These are phyloP conservation scores for Xylaria sp. DNA, from an alignment of 495 filamentous ascomycete species.

Conservation along the genomic window DNA sequence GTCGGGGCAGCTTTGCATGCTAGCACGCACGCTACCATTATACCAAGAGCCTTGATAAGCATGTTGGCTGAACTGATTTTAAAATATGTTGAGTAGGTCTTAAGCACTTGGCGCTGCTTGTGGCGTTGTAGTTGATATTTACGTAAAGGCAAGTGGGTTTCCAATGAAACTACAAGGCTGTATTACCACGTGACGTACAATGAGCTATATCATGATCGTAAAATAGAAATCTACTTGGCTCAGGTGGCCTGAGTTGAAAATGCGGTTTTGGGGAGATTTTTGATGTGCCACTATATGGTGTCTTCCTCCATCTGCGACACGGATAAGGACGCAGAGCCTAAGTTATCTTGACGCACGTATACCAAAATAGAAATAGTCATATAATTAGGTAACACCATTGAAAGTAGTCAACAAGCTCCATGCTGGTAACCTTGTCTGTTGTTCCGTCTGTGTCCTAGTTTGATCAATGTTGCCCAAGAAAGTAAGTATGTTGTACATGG, in stretches of 20 bases:
- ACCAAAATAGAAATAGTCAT: background rate
- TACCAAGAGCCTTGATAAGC: background rate
- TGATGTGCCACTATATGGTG: background rate
- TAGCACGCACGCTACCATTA: slow-evolving; percentile 22
- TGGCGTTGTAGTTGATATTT: background rate
- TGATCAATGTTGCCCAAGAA: background rate
- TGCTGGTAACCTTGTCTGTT: background rate
- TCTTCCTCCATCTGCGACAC: background rate
- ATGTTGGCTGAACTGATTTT: background rate
- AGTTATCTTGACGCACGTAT: background rate
- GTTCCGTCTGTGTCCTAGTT: background rate
- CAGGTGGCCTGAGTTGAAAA: background rate
- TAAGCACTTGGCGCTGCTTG: background rate
- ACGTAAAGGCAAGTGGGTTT: background rate
- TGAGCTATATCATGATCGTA: no score
- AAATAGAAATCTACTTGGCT: background rate
- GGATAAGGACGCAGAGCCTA: background rate
- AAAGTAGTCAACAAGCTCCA: background rate
- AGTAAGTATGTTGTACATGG: background rate
- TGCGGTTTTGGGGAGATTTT: background rate
- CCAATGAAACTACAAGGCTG: background rate
- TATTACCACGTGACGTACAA: background rate
- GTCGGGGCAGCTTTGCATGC: slow-evolving; percentile 36
- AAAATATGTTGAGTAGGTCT: background rate
- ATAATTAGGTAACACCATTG: background rate